Percentiles rank a stretch among this genome's conserved stretches.
Conservation (phyloP, 495 filamentous ascomycete genomes). For the Neurospora sp. region DNA sequence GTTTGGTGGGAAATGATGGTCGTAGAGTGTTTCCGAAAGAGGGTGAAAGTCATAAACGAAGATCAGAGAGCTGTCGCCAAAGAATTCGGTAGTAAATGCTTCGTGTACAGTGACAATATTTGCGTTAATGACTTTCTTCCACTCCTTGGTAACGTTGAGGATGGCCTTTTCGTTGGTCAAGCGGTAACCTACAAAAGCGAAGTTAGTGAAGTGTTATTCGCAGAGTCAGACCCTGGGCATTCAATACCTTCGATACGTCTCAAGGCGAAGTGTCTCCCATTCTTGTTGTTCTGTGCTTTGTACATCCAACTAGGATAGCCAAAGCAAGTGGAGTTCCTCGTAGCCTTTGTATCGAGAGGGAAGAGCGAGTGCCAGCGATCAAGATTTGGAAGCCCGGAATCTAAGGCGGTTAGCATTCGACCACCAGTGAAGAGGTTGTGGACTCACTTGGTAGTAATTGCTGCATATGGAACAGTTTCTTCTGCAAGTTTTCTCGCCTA, state of each 20-base stretch:
- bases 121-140: constrained; percentile 77
- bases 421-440: too few species aligned
- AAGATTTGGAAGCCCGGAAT: constrained; percentile 61
- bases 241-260: constrained; percentile 63
- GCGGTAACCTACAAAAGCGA: constrained; percentile 33
- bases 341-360: constrained; percentile 70
- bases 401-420: constrained; percentile 10
- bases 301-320: constrained; percentile 88
- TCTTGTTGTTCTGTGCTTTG: constrained; percentile 83
- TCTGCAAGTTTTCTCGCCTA: constrained; percentile 77
- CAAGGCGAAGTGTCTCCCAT: constrained; percentile 75
- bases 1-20: constrained; percentile 62
- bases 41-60: constrained; percentile 93
- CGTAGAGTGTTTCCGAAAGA: constrained; percentile 76
- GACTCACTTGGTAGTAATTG: constrained; percentile 73
- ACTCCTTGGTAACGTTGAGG: constrained; percentile 65
- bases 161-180: constrained; percentile 85
- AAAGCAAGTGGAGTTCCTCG: constrained; percentile 63
- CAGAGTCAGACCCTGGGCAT: neutral
- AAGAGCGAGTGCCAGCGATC: constrained; percentile 87
- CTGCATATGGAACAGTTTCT: constrained; percentile 73
- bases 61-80: constrained; percentile 89
- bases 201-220: neutral
- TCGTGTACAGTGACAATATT: constrained; percentile 82
- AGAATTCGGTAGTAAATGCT: constrained; percentile 84